Conservation (phyloP, 768 basidiomycete species). For the Strobilomyces confusus region DNA sequence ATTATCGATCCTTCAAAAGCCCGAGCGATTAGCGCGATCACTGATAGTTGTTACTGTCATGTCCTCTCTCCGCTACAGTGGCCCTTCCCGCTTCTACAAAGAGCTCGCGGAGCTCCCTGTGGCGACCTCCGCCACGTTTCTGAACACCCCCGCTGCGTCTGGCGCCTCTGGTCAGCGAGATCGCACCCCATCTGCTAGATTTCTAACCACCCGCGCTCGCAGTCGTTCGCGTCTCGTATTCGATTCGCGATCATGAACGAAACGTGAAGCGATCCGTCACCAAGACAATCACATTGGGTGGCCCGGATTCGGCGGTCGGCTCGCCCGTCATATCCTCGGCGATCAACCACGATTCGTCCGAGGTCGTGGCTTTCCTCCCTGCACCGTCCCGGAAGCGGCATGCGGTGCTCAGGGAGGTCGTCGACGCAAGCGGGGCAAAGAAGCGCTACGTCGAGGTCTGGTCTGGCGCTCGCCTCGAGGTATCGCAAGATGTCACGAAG, state of each 20-base stretch:
- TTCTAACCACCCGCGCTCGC: background rate
- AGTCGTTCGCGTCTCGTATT: slow-evolving; percentile 45
- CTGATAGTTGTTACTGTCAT: slow-evolving; percentile 1
- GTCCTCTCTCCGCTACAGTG: slow-evolving; percentile 19
- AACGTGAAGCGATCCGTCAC: slow-evolving; percentile 45
- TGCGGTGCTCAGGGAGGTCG: slow-evolving; percentile 43
- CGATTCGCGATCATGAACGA: slow-evolving; percentile 46
- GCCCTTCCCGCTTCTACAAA: slow-evolving; percentile 27
- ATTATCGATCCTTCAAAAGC: background rate
- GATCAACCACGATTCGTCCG: slow-evolving; percentile 23
- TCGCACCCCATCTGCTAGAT: background rate
- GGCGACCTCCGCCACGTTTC: slow-evolving; percentile 35
- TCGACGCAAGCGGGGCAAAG: slow-evolving; percentile 25
- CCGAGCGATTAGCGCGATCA: background rate
- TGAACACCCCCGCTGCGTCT: slow-evolving; percentile 11
- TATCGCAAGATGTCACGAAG: slow-evolving; percentile 53
- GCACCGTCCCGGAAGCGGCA: slow-evolving; percentile 41
- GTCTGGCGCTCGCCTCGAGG: slow-evolving; percentile 40
- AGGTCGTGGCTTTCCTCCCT: slow-evolving; percentile 38
- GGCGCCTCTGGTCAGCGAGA: slow-evolving; percentile 14
- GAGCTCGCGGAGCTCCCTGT: slow-evolving; percentile 40
- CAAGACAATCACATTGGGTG: slow-evolving; percentile 35
- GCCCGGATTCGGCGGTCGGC: slow-evolving; percentile 11
- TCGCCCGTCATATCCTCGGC: slow-evolving; percentile 9
- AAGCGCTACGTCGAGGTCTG: slow-evolving; percentile 62